Percentiles rank a stretch among this genome's conserved stretches.
phyloP scores from a whole-genome alignment of 257 asterid species.

The Oldenlandia corymbosa region DNA sequence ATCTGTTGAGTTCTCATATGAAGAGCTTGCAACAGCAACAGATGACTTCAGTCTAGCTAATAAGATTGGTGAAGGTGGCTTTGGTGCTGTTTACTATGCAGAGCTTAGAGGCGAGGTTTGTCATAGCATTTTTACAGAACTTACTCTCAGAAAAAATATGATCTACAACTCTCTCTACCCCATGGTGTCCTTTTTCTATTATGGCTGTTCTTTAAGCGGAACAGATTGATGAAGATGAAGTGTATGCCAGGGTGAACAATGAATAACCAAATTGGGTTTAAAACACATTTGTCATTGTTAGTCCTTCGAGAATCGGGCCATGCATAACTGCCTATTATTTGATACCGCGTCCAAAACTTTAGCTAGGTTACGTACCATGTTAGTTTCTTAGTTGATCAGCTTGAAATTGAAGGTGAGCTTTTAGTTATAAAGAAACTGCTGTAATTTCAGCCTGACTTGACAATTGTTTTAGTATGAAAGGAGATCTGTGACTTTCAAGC shows the following conservation, averaged over 20 bases:
- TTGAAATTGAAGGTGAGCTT: background rate
- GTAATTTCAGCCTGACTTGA: background rate
- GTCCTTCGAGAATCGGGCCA: background rate
- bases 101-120: slow-evolving; percentile 99
- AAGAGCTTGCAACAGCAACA: slow-evolving; percentile 85
- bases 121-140: slow-evolving; percentile 7
- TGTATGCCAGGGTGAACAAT: background rate
- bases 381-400: background rate
- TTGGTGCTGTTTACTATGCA: slow-evolving; percentile 93
- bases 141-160: background rate
- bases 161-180: no score
- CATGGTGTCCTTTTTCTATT: background rate
- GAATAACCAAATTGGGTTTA: background rate
- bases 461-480: background rate
- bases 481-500: background rate
- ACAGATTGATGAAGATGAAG: background rate
- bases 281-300: background rate
- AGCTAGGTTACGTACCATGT: background rate
- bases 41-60: slow-evolving; percentile 77
- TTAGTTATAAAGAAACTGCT: background rate
- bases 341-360: background rate
- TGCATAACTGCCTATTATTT: background rate
- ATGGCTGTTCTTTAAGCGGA: background rate
- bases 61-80: slow-evolving; percentile 97
- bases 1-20: slow-evolving; percentile 90